Conservation (phyloP, 306 rosid species). For the Ceratonia siliqua region DNA sequence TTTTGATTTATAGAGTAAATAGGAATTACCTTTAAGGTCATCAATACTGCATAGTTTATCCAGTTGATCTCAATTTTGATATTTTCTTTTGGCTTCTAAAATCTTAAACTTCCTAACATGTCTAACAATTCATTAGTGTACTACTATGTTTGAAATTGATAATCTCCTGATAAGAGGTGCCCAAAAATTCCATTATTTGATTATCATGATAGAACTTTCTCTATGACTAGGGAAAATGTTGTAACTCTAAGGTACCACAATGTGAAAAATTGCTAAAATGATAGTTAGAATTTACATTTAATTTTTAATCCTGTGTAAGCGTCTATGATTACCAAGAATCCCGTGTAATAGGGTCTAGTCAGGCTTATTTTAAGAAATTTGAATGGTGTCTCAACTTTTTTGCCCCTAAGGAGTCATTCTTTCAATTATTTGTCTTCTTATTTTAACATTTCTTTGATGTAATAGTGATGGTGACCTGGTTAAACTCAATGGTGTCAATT, state of each 20-base stretch:
- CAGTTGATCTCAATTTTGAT: not conserved
- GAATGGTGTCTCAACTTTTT: not conserved
- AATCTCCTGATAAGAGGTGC: not conserved
- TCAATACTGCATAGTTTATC: not conserved
- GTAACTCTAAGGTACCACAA: conserved; percentile 12
- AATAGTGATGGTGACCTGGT: conserved; percentile 37
- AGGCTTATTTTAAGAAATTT: not conserved
- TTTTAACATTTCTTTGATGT: not conserved
- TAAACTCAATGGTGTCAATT: conserved; percentile 15
- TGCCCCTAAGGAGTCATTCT: not conserved
- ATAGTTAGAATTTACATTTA: not conserved
- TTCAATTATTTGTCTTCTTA: not conserved
- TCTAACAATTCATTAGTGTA: not conserved
- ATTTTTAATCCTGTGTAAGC: conserved; percentile 19
- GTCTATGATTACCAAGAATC: conserved; percentile 24
- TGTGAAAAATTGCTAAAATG: conserved; percentile 19
- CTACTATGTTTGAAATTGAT: conserved; percentile 13
- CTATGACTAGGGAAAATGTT: not conserved
- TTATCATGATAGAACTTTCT: conserved; percentile 16
- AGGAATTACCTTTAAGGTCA: not conserved
- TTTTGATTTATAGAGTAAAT: not conserved
- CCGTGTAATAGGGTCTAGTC: not conserved
- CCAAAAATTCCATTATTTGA: not conserved
- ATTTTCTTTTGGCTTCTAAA: not conserved
- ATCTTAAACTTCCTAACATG: not conserved